Conservation (phyloP, 352 stramenopile species). For the Plasmopara muralis region DNA sequence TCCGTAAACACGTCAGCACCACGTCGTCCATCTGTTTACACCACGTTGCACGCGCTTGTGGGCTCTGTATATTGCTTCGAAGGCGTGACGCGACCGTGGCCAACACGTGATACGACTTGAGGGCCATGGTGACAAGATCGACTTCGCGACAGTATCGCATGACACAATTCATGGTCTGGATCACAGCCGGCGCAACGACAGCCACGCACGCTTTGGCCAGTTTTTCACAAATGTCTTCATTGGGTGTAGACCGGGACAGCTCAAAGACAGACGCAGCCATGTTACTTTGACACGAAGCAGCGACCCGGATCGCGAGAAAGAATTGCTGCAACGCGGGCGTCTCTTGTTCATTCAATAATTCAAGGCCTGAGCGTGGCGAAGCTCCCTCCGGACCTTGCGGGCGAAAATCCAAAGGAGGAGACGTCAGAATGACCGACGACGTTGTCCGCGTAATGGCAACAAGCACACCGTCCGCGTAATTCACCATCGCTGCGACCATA, state of each 20-base stretch:
- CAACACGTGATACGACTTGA: constrained; percentile 82
- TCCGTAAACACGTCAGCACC: constrained; percentile 59
- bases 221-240: constrained; percentile 37
- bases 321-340: constrained; percentile 69
- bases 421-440: constrained; percentile 76
- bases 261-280: constrained; percentile 71
- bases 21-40: constrained; percentile 69
- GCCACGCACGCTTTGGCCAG: constrained; percentile 56
- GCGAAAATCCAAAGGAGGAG: constrained; percentile 62
- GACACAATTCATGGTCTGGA: constrained; percentile 67
- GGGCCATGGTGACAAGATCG: constrained; percentile 71
- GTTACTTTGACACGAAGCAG: constrained; percentile 66
- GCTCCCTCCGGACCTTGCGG: constrained; percentile 33
- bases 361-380: constrained; percentile 54
- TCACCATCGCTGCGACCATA: constrained; percentile 67
- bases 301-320: constrained; percentile 73
- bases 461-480: constrained; percentile 48
- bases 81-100: constrained; percentile 67
- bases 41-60: constrained; percentile 29
- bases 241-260: constrained; percentile 43
- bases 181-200: constrained; percentile 54
- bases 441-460: constrained; percentile 54
- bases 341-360: constrained; percentile 80
- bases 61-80: constrained; percentile 42
- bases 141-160: constrained; percentile 79